Percentiles rank a stretch among this genome's conserved stretches.
Conservation (phyloP, 2,329 filamentous ascomycete species). For the Xylariaceae sp. region DNA sequence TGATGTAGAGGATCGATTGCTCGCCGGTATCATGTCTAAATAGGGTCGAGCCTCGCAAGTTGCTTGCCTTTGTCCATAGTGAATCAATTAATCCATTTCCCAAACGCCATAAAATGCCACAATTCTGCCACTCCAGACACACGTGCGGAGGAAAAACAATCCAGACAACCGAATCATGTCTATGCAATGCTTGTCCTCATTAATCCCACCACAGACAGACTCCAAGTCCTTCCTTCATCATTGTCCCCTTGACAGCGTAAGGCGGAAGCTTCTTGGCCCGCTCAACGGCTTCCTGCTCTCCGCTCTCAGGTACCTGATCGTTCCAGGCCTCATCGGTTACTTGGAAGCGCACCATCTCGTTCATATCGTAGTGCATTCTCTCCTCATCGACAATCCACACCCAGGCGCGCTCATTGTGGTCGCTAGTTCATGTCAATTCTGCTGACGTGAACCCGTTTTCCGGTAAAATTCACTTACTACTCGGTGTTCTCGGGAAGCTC, state of each 20-base stretch:
- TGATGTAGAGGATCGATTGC: constrained; percentile 76
- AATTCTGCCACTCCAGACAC: neutral
- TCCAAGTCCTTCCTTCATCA: constrained; percentile 58
- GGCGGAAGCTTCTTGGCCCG: constrained; percentile 58
- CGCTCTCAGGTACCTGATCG: constrained; percentile 71
- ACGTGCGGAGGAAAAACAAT: constrained; percentile 18
- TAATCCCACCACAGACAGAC: constrained; percentile 60
- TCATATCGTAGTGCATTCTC: constrained; percentile 79
- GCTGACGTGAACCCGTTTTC: constrained; percentile 16
- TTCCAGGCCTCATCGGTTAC: constrained; percentile 87
- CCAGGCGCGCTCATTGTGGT: constrained; percentile 73
- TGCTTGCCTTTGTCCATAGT: constrained; percentile 1
- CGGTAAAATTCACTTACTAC: constrained; percentile 54
- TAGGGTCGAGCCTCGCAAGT: constrained; percentile 16
- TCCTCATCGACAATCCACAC: constrained; percentile 73
- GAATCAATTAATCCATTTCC: constrained; percentile 15
- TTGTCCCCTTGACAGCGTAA: constrained; percentile 63
- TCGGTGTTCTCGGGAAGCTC: constrained; percentile 69
- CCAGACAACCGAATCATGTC: neutral
- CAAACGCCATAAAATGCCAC: constrained; percentile 16
- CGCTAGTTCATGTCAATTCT: constrained; percentile 42
- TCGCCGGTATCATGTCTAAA: constrained; percentile 49
- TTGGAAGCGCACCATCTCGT: constrained; percentile 81
- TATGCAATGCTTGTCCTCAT: constrained; percentile 9
- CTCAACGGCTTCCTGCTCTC: constrained; percentile 51